Evolutionary conservation across 148 eudicot genomes (phyloP).

Genomic region (Rhododendron ovatum): DNA sequence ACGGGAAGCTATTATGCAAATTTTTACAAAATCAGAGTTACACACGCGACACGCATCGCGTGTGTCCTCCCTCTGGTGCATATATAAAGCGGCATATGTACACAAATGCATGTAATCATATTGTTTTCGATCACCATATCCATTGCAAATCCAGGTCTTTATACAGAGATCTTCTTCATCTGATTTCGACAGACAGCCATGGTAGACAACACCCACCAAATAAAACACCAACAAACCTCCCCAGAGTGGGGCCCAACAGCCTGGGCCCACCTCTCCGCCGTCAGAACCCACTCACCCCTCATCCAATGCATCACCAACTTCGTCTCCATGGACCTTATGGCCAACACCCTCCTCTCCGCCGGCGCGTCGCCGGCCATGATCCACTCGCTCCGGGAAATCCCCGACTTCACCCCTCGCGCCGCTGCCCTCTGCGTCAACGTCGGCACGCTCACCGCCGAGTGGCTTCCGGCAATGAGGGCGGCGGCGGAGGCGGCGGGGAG

Average conservation of each 20-base stretch:
- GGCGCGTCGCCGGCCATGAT: slow-evolving; percentile 81
- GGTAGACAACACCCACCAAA: not conserved
- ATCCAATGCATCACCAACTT: slow-evolving; percentile 73
- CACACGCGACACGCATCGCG: no score
- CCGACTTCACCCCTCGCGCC: slow-evolving; percentile 64
- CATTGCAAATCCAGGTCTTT: not conserved
- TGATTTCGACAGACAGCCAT: not conserved
- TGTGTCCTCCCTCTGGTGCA: no score
- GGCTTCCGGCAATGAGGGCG: slow-evolving; percentile 68
- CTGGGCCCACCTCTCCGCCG: slow-evolving; percentile 12
- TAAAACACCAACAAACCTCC: no score
- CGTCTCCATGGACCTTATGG: slow-evolving; percentile 70
- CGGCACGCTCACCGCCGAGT: slow-evolving; percentile 60
- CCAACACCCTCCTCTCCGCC: slow-evolving; percentile 57
- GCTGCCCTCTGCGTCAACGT: slow-evolving; percentile 58
- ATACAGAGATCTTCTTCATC: not conserved
- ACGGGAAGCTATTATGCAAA: no score
- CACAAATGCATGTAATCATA: no score
- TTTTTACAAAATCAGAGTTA: no score
- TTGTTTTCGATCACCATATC: not conserved
- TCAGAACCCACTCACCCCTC: slow-evolving; percentile 28
- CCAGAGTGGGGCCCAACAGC: not conserved
- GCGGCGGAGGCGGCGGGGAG: slow-evolving; percentile 48
- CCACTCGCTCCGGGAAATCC: slow-evolving; percentile 46
- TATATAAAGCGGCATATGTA: no score